Evolutionary conservation across 495 filamentous ascomycete genomes (phyloP).

Genomic region (Aspergillus egyptiacus): DNA sequence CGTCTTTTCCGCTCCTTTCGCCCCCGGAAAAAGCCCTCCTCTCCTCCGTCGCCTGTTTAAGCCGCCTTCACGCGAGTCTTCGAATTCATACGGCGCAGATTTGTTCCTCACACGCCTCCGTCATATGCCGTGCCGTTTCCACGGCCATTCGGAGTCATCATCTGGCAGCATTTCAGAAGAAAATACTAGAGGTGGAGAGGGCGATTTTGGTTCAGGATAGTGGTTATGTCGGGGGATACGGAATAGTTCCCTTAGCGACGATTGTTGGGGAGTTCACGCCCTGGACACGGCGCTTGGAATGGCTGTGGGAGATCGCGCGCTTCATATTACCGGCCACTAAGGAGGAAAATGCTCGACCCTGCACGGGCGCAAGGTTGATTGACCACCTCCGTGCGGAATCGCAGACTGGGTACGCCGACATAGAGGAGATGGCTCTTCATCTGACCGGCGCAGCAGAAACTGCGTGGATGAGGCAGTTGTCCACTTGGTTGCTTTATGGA

Average conservation of each 20-base stretch:
- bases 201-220: constrained; percentile 66
- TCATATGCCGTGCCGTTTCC: constrained; percentile 83
- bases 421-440: constrained; percentile 65
- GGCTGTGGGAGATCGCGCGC: constrained; percentile 67
- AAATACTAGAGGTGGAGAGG: constrained; percentile 77
- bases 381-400: constrained; percentile 65
- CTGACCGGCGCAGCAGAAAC: constrained; percentile 74
- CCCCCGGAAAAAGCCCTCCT: constrained; percentile 80
- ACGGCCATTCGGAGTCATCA: constrained; percentile 67
- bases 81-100: constrained; percentile 57
- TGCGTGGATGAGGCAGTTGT: constrained; percentile 84
- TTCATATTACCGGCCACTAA: constrained; percentile 51
- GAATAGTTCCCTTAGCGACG: constrained; percentile 84
- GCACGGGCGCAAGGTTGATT: constrained; percentile 66
- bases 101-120: constrained; percentile 62
- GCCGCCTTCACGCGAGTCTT: constrained; percentile 66
- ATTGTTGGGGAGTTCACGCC: constrained; percentile 76
- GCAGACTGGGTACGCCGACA: constrained; percentile 83
- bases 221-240: constrained; percentile 75
- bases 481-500: constrained; percentile 86
- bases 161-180: constrained; percentile 71
- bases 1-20: constrained; percentile 52
- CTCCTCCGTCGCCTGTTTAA: constrained; percentile 64
- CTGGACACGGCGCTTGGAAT: constrained; percentile 79
- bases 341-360: constrained; percentile 22